These are phyloP conservation scores for Bondarzewia mesenterica DNA, from an alignment of 1,284 basidiomycete species.

Conservation along the genomic window DNA sequence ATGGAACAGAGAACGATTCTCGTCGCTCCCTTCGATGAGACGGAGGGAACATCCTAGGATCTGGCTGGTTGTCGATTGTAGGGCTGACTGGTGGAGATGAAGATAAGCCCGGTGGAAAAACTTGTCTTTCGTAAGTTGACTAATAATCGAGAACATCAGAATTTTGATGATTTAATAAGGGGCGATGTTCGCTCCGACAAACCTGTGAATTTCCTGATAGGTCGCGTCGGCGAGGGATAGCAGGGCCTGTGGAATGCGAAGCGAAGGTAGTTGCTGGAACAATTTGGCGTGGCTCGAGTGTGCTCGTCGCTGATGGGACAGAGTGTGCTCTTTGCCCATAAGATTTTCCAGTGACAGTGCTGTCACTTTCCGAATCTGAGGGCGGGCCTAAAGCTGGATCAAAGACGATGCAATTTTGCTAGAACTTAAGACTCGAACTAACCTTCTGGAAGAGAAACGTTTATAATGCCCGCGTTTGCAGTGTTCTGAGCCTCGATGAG, in stretches of 20 bases:
- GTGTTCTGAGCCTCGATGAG: constrained; percentile 13
- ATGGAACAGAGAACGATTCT: constrained; percentile 7
- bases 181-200: not conserved
- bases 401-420: not conserved
- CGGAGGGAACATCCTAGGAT: not conserved
- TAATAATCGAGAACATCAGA: too few species aligned
- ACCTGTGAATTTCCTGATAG: not conserved
- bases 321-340: constrained; percentile 3
- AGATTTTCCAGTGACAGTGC: constrained; percentile 11
- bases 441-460: constrained; percentile 12
- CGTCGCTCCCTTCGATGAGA: constrained; percentile 7
- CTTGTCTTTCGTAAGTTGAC: not conserved
- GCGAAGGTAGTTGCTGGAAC: not conserved
- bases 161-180: not conserved
- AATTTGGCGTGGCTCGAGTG: not conserved
- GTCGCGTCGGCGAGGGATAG: not conserved
- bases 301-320: not conserved
- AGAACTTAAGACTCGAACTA: not conserved
- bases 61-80: not conserved
- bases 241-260: not conserved
- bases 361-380: constrained; percentile 15
- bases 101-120: constrained; percentile 1
- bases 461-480: constrained; percentile 8
- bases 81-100: not conserved
- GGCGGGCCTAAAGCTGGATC: constrained; percentile 6